These are phyloP conservation scores for Danielozyma ontarioensis DNA, from an alignment of 805 yeast species.

Conservation along the genomic window DNA sequence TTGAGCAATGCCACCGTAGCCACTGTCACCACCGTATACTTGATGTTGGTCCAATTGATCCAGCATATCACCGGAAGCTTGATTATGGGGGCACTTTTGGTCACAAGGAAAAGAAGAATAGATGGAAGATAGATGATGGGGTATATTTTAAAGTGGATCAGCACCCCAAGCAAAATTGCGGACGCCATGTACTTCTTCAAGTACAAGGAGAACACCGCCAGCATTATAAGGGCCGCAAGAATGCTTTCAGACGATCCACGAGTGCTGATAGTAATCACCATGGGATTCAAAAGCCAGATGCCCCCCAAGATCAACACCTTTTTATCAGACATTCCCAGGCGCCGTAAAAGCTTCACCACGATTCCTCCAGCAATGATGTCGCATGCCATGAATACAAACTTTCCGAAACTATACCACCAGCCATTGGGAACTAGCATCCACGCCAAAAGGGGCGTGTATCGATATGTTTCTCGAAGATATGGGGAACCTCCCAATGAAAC, in stretches of 20 bases:
- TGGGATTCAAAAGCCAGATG: slow-evolving; percentile 89
- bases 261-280: slow-evolving; percentile 89
- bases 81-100: slow-evolving; percentile 14
- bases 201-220: slow-evolving; percentile 39
- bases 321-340: slow-evolving; percentile 23
- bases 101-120: slow-evolving; percentile 42
- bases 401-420: slow-evolving; percentile 62
- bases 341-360: slow-evolving; percentile 31
- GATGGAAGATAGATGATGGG: slow-evolving; percentile 87
- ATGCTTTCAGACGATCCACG: slow-evolving; percentile 93
- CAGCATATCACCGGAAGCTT: slow-evolving; percentile 26
- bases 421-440: slow-evolving; percentile 77
- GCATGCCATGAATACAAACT: slow-evolving; percentile 66
- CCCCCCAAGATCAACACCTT: slow-evolving; percentile 43
- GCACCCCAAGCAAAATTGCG: slow-evolving; percentile 57
- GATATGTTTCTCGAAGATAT: slow-evolving; percentile 77
- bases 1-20: slow-evolving; percentile 45
- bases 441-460: slow-evolving; percentile 88
- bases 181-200: slow-evolving; percentile 21
- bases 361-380: slow-evolving; percentile 79
- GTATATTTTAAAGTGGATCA: slow-evolving; percentile 87
- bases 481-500: slow-evolving; percentile 64
- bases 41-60: slow-evolving; percentile 33
- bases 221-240: slow-evolving; percentile 69
- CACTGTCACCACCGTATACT: slow-evolving; percentile 27